These are phyloP conservation scores for Schizophyllum amplum DNA, from an alignment of 1,284 basidiomycete genomes.

Conservation along the genomic window DNA sequence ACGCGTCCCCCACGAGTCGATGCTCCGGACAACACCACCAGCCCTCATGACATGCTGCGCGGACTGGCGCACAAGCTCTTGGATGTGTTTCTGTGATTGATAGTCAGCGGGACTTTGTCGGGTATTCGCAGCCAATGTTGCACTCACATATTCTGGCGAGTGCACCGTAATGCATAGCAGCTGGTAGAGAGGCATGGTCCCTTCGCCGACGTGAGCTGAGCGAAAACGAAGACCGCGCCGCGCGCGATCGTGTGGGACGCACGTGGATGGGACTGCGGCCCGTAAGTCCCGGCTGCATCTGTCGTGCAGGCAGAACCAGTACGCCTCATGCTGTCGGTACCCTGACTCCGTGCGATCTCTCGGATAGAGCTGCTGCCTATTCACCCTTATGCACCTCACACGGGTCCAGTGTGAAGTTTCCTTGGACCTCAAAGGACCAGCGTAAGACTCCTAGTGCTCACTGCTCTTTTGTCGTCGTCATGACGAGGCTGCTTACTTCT, in stretches of 20 bases:
- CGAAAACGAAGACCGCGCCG: background rate
- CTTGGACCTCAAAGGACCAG: too few relatives aligned
- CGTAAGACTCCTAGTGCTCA: too few relatives aligned
- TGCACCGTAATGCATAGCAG: constrained; percentile 74
- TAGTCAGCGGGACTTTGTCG: background rate
- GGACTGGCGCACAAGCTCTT: constrained; percentile 67
- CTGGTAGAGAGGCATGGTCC: constrained; percentile 71
- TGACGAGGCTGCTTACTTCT: too few relatives aligned
- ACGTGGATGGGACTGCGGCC: background rate
- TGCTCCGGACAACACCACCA: constrained; percentile 75
- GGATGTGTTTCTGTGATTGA: constrained; percentile 56
- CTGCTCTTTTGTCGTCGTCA: too few relatives aligned
- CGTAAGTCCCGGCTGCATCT: background rate
- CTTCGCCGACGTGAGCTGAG: background rate
- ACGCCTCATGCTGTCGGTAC: background rate
- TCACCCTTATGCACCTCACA: too few relatives aligned
- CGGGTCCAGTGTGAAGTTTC: too few relatives aligned
- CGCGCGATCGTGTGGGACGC: background rate
- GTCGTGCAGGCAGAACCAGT: background rate
- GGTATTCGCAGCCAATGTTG: too few relatives aligned
- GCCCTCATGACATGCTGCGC: constrained; percentile 68
- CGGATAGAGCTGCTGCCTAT: too few relatives aligned
- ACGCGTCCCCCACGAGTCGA: constrained; percentile 70
- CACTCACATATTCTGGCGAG: constrained; percentile 62
- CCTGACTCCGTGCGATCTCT: background rate